Evolutionary conservation across 768 basidiomycete genomes (phyloP).

Genomic region (Hysterangium stoloniferum): DNA sequence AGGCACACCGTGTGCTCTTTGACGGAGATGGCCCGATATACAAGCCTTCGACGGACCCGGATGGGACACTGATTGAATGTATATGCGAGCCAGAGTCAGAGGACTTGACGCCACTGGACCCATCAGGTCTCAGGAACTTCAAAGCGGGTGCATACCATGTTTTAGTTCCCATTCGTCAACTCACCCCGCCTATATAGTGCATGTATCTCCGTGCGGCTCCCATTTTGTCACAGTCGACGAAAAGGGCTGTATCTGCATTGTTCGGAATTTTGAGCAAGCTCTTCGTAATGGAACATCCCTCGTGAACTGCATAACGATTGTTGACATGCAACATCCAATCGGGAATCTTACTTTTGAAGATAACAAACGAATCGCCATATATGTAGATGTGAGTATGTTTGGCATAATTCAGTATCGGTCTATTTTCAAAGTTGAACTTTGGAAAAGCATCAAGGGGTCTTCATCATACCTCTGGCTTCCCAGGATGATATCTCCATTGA

Average conservation of each 20-base stretch:
- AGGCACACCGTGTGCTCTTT: constrained; percentile 1
- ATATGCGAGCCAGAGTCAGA: too few species aligned
- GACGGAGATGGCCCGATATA: neutral
- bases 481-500: neutral
- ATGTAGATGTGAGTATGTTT: neutral
- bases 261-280: constrained; percentile 29
- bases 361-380: constrained; percentile 9
- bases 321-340: constrained; percentile 16
- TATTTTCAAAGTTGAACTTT: neutral
- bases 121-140: neutral
- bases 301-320: constrained; percentile 14
- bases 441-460: constrained; percentile 6
- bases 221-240: constrained; percentile 25
- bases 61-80: neutral
- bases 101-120: neutral
- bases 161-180: neutral
- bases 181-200: constrained; percentile 18
- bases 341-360: constrained; percentile 22
- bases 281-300: constrained; percentile 17
- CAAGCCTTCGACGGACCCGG: neutral
- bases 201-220: constrained; percentile 30
- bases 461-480: neutral
- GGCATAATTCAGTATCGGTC: neutral
- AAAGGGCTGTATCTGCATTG: constrained; percentile 21
- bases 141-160: neutral